Percentiles rank a stretch among this genome's conserved stretches.
phyloP scores from a whole-genome alignment of 192 early-diverging fungal genomes.

The Coemansia sp. region DNA sequence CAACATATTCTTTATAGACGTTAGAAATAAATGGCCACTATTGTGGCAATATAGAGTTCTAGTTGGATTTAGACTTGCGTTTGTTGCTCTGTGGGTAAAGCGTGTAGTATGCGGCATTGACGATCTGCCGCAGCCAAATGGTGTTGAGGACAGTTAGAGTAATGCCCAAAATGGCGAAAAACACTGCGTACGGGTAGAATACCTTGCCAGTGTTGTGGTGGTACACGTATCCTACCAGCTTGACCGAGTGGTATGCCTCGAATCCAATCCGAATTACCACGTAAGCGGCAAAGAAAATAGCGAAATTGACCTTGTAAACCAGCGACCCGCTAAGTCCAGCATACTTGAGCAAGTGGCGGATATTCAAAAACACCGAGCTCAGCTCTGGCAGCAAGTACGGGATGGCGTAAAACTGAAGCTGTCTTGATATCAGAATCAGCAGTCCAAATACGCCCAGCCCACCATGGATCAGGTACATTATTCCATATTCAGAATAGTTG shows the following conservation, averaged over 20 bases:
- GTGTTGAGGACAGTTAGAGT: slow-evolving; percentile 34
- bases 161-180: slow-evolving; percentile 30
- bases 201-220: slow-evolving; percentile 11
- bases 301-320: slow-evolving; percentile 41
- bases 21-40: too few relatives aligned
- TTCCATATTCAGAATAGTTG: slow-evolving; percentile 28
- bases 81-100: slow-evolving; percentile 1
- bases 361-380: slow-evolving; percentile 45
- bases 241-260: slow-evolving; percentile 30
- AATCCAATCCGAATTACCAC: slow-evolving; percentile 34
- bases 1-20: neutral
- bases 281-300: slow-evolving; percentile 22
- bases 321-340: slow-evolving; percentile 11
- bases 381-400: slow-evolving; percentile 43
- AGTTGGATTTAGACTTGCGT: neutral
- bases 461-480: slow-evolving; percentile 41
- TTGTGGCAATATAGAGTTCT: neutral
- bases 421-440: slow-evolving; percentile 31
- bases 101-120: slow-evolving; percentile 34
- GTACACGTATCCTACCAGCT: slow-evolving; percentile 11
- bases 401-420: slow-evolving; percentile 46
- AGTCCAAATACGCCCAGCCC: slow-evolving; percentile 33
- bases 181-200: slow-evolving; percentile 40
- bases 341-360: slow-evolving; percentile 35
- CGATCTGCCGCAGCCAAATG: slow-evolving; percentile 47